phyloP scores from a whole-genome alignment of 2,329 filamentous ascomycete species.

The Neoscytalidium dimidiatum region DNA sequence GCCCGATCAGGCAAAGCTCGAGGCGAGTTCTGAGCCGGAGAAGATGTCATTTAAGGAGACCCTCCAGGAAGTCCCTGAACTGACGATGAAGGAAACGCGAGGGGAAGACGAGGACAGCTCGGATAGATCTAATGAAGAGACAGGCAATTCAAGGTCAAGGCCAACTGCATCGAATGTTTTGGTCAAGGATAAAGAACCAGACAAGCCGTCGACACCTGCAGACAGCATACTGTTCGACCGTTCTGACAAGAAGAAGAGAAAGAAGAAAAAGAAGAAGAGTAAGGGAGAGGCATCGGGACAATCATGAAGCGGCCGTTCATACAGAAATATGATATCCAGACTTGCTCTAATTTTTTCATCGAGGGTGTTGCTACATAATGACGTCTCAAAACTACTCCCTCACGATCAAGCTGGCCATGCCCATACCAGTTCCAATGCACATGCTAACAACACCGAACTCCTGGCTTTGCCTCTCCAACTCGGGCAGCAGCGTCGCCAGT shows the following conservation, averaged over 20 bases:
- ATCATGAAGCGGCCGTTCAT: neutral
- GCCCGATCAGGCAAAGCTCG: neutral
- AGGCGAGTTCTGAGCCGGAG: neutral
- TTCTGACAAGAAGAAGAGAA: neutral
- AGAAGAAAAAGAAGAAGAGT: conserved; percentile 14
- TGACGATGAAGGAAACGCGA: neutral
- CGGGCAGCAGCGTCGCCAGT: conserved; percentile 71
- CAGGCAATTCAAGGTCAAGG: neutral
- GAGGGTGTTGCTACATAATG: neutral
- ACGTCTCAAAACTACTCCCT: conserved; percentile 39
- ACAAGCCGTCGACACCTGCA: neutral
- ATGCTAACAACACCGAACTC: conserved; percentile 86
- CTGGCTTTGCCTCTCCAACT: conserved; percentile 66
- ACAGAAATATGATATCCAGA: neutral
- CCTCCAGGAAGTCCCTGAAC: neutral
- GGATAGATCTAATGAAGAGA: neutral
- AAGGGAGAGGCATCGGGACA: neutral
- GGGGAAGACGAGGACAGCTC: neutral
- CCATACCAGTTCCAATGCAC: conserved; percentile 65
- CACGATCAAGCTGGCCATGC: conserved; percentile 55
- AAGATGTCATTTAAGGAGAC: neutral
- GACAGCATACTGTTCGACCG: neutral
- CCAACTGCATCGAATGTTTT: neutral
- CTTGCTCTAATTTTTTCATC: neutral
- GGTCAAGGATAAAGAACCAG: neutral